These are phyloP conservation scores for Viola odorata DNA, from an alignment of 345 rosid species.

Conservation along the genomic window DNA sequence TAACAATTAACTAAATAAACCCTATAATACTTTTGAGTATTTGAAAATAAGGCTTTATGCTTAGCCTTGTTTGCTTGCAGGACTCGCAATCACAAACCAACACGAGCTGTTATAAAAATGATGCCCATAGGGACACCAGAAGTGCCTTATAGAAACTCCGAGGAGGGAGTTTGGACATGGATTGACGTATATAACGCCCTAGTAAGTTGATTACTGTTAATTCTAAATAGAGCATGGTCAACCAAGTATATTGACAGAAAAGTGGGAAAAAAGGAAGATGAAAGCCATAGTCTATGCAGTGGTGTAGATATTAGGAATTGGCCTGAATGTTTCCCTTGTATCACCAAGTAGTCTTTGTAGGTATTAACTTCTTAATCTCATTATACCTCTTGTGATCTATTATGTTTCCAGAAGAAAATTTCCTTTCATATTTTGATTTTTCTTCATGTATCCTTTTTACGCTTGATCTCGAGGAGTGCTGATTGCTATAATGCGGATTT, in stretches of 20 bases:
- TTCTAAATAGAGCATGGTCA: background rate
- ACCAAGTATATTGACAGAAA: background rate
- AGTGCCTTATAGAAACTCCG: conserved; percentile 64
- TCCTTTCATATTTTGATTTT: background rate
- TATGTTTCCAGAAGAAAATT: background rate
- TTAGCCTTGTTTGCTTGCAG: conserved; percentile 28
- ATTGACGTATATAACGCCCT: conserved; percentile 89
- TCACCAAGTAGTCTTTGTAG: background rate
- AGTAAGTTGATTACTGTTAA: conserved; percentile 37
- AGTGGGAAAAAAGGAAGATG: background rate
- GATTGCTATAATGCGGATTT: background rate
- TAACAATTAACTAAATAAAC: background rate
- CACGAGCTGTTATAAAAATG: conserved; percentile 51
- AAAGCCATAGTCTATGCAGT: background rate
- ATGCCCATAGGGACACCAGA: conserved; percentile 82
- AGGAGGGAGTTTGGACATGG: conserved; percentile 85
- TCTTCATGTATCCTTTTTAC: background rate
- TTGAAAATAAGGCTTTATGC: background rate
- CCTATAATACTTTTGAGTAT: background rate
- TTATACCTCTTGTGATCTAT: background rate
- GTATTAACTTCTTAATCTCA: background rate
- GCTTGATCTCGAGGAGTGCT: background rate
- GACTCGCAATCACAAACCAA: conserved; percentile 35
- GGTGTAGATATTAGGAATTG: background rate
- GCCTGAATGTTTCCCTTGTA: background rate